Conservation (phyloP, 371 early-diverging fungal genomes). For the Zychaea mexicana region DNA sequence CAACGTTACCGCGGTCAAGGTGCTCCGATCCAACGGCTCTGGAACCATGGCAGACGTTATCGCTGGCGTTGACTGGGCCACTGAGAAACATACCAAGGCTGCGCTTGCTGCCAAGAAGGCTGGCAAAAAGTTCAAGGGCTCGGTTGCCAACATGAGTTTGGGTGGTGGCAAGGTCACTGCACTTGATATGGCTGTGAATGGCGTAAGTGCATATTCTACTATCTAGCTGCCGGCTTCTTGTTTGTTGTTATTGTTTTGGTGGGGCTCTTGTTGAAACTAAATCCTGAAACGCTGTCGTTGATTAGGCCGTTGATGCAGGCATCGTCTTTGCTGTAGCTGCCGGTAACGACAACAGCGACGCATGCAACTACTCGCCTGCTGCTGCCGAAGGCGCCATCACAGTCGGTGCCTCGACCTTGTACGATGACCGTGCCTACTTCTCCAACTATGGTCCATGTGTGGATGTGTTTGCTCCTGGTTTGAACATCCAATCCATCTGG, state of each 20-base stretch:
- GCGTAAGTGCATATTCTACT: slow-evolving; percentile 25
- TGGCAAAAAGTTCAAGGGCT: slow-evolving; percentile 62
- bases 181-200: slow-evolving; percentile 81
- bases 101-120: slow-evolving; percentile 38
- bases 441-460: slow-evolving; percentile 91
- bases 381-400: slow-evolving; percentile 88
- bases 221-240: neutral
- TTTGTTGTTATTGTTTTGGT: neutral
- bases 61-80: slow-evolving; percentile 69
- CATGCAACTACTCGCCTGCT: slow-evolving; percentile 95
- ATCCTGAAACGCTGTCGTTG: neutral
- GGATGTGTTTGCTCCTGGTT: slow-evolving; percentile 93
- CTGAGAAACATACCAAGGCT: slow-evolving; percentile 47
- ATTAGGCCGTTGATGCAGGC: slow-evolving; percentile 72
- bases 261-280: neutral
- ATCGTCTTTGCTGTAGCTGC: slow-evolving; percentile 96
- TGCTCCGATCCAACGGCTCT: slow-evolving; percentile 80
- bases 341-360: slow-evolving; percentile 93
- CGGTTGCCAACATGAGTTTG: slow-evolving; percentile 93
- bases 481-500: slow-evolving; percentile 89
- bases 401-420: slow-evolving; percentile 90
- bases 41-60: slow-evolving; percentile 78
- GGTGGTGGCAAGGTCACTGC: slow-evolving; percentile 85
- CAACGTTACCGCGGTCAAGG: slow-evolving; percentile 90
- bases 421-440: slow-evolving; percentile 87